Evolutionary conservation across 78 protist species (phyloP).

Genomic region (Mantamonas sphyraenae): DNA sequence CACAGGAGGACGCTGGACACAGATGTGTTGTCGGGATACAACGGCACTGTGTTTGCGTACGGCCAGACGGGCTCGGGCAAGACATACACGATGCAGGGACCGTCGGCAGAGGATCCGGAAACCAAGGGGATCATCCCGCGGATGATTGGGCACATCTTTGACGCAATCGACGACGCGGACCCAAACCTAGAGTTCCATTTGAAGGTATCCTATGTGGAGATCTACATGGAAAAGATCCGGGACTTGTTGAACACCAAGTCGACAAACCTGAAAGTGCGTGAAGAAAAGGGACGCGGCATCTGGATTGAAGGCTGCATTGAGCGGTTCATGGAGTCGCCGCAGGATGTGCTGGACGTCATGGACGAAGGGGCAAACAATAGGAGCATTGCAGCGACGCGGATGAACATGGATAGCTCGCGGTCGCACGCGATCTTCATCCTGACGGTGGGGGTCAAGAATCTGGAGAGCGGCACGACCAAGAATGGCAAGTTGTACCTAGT

Average conservation of each 20-base stretch:
- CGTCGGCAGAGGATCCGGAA: slow-evolving; percentile 31
- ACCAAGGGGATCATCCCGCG: slow-evolving; percentile 73
- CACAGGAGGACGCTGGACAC: no score
- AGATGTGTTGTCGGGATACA: slow-evolving; percentile 44
- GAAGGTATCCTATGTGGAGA: slow-evolving; percentile 65
- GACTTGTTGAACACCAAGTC: slow-evolving; percentile 54
- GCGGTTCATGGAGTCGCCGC: slow-evolving; percentile 24
- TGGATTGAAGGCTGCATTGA: slow-evolving; percentile 44
- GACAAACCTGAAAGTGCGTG: slow-evolving; percentile 36
- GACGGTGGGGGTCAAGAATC: slow-evolving; percentile 39
- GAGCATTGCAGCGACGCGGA: slow-evolving; percentile 54
- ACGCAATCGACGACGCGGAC: slow-evolving; percentile 24
- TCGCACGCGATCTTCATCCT: slow-evolving; percentile 65
- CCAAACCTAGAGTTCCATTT: slow-evolving; percentile 46
- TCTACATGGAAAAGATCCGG: slow-evolving; percentile 79
- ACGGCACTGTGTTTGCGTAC: slow-evolving; percentile 40
- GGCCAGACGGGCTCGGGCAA: slow-evolving; percentile 59
- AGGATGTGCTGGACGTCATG: slow-evolving; percentile 47
- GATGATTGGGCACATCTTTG: slow-evolving; percentile 57
- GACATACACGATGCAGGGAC: slow-evolving; percentile 79
- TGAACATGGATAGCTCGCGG: slow-evolving; percentile 64
- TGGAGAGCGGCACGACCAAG: slow-evolving; percentile 22
- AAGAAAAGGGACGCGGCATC: slow-evolving; percentile 56
- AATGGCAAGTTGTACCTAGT: slow-evolving; percentile 72
- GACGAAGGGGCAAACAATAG: slow-evolving; percentile 46